Conservation (phyloP, 2,329 filamentous ascomycete species). For the Lojkania enalia region DNA sequence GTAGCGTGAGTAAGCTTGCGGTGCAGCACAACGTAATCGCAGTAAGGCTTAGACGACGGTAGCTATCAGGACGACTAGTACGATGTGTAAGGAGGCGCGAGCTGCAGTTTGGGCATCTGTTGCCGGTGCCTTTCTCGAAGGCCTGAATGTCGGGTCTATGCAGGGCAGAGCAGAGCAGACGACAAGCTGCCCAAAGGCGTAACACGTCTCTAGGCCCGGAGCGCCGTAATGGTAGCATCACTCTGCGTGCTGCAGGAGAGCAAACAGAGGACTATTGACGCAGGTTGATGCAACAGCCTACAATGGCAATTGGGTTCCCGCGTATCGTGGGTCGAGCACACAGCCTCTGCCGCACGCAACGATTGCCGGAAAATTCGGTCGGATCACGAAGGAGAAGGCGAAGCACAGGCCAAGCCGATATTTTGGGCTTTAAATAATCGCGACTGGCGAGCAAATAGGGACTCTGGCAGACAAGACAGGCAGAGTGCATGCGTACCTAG, state of each 20-base stretch:
- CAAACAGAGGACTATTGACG: not conserved
- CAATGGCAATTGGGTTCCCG: not conserved
- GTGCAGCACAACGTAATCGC: constrained; percentile 20
- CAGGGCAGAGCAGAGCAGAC: not conserved
- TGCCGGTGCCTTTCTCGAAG: constrained; percentile 1
- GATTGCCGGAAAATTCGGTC: constrained; percentile 11
- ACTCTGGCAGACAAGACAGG: constrained; percentile 3
- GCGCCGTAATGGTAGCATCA: not conserved
- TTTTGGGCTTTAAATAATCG: not conserved
- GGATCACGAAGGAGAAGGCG: constrained; percentile 8
- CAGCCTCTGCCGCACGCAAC: constrained; percentile 14
- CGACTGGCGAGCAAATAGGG: constrained; percentile 5
- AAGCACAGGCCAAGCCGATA: not conserved
- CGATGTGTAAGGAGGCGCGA: constrained; percentile 6
- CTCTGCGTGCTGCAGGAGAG: not conserved
- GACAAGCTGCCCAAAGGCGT: not conserved
- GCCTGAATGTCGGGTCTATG: constrained; percentile 1
- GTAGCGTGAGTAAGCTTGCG: constrained; percentile 20
- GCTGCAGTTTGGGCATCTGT: constrained; percentile 6
- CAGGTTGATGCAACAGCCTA: constrained; percentile 5
- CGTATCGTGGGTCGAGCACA: constrained; percentile 5
- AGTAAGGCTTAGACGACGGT: constrained; percentile 16
- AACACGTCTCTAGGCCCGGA: not conserved
- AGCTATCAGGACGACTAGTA: constrained; percentile 1
- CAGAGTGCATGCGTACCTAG: constrained; percentile 12